These are phyloP conservation scores for Eremomyces bilateralis DNA, from an alignment of 495 filamentous ascomycete species.

Conservation along the genomic window DNA sequence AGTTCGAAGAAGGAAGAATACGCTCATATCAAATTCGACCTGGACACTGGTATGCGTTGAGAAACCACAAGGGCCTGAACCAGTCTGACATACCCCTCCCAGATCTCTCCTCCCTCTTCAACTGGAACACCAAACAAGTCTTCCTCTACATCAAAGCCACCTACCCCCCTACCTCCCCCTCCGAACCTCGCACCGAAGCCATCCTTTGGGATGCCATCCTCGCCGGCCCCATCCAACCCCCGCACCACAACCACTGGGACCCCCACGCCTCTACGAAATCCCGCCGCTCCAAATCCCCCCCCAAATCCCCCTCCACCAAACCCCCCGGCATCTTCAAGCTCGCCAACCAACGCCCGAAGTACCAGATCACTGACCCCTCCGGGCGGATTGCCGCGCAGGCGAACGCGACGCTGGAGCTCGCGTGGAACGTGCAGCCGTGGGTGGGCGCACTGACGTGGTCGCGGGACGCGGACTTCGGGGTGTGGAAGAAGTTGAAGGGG, in stretches of 20 bases:
- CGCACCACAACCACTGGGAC: slow-evolving; percentile 22
- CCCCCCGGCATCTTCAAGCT: slow-evolving; percentile 44
- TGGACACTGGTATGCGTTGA: slow-evolving; percentile 60
- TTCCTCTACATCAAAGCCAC: slow-evolving; percentile 86
- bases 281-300: slow-evolving; percentile 13
- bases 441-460: slow-evolving; percentile 74
- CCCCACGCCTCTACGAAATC: slow-evolving; percentile 11
- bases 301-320: slow-evolving; percentile 4
- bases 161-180: slow-evolving; percentile 41
- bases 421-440: slow-evolving; percentile 97
- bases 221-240: slow-evolving; percentile 36
- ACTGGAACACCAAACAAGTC: slow-evolving; percentile 99
- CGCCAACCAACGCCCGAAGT: slow-evolving; percentile 68
- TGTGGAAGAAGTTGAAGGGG: slow-evolving; percentile 44
- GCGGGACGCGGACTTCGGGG: slow-evolving; percentile 32
- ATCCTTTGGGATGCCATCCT: slow-evolving; percentile 95
- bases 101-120: slow-evolving; percentile 84
- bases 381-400: slow-evolving; percentile 44
- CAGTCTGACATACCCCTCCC: background rate
- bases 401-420: slow-evolving; percentile 57
- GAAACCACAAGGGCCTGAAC: no score
- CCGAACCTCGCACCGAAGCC: slow-evolving; percentile 35
- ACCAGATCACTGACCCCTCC: slow-evolving; percentile 74
- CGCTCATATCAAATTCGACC: slow-evolving; percentile 78
- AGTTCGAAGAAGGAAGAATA: slow-evolving; percentile 81